Conservation (phyloP, 208 protist genomes). For the Leishmania turanica region DNA sequence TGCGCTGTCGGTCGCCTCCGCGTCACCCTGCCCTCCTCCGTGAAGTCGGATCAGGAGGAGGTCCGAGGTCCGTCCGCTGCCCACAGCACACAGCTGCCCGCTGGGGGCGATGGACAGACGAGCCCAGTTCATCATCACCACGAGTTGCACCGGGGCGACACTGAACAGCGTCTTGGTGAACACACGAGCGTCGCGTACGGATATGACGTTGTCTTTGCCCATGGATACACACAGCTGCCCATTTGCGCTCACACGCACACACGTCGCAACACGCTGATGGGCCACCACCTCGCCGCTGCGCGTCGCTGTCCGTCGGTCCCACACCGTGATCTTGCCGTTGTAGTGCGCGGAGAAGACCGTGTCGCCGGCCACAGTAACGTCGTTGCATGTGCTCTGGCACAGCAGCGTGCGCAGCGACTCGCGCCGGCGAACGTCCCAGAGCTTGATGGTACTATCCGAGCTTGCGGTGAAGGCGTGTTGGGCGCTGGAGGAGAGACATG, state of each 20-base stretch:
- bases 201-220: constrained; percentile 56
- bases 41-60: constrained; percentile 25
- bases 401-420: constrained; percentile 52
- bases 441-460: constrained; percentile 69
- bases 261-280: constrained; percentile 59
- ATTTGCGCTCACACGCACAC: constrained; percentile 47
- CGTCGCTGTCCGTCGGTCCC: constrained; percentile 52
- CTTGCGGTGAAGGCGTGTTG: constrained; percentile 67
- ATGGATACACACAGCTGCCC: constrained; percentile 60
- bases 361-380: constrained; percentile 52
- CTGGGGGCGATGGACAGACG: constrained; percentile 51
- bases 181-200: constrained; percentile 65
- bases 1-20: not conserved
- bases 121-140: constrained; percentile 56
- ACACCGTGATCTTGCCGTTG: constrained; percentile 64
- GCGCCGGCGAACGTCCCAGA: constrained; percentile 65
- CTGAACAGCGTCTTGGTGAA: constrained; percentile 39
- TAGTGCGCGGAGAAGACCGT: constrained; percentile 71
- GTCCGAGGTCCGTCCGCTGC: constrained; percentile 33
- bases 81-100: constrained; percentile 50
- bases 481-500: constrained; percentile 57
- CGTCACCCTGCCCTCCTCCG: not conserved
- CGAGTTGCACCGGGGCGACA: constrained; percentile 36
- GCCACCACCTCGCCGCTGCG: constrained; percentile 35
- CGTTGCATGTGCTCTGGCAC: constrained; percentile 66